A percentile compares a stretch with the other conserved stretches of the same genome.
Evolutionary conservation across 148 eudicot genomes (phyloP).

Genomic region (Polygonum aviculare): DNA sequence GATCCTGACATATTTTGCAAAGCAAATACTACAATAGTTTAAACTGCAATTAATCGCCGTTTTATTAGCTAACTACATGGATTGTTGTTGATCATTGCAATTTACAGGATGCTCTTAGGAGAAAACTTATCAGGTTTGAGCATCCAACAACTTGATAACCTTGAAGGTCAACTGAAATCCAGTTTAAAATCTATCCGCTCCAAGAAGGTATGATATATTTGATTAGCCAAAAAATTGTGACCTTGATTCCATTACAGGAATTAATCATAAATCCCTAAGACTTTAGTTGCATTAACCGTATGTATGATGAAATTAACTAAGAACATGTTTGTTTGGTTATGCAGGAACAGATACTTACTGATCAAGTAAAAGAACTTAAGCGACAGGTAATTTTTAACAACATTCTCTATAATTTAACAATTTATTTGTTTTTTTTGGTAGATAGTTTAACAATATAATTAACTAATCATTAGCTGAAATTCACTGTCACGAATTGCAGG

Average conservation of each 20-base stretch:
- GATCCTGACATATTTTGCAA: no score
- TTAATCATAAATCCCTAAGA: no score
- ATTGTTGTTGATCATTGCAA: background rate
- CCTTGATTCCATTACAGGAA: no score
- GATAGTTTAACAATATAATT: no score
- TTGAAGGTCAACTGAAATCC: slow-evolving; percentile 64
- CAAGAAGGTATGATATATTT: slow-evolving; percentile 46
- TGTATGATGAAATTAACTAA: no score
- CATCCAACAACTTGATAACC: slow-evolving; percentile 51
- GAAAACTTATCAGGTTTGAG: slow-evolving; percentile 73
- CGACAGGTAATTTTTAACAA: background rate
- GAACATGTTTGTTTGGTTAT: slow-evolving; percentile 8
- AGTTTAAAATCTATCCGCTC: slow-evolving; percentile 50
- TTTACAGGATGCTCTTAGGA: slow-evolving; percentile 72
- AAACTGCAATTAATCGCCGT: no score
- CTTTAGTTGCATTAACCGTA: no score
- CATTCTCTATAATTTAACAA: no score
- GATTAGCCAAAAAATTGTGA: background rate
- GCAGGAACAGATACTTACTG: slow-evolving; percentile 61
- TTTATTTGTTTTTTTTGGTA: no score
- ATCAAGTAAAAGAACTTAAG: slow-evolving; percentile 51
- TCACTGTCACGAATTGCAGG: slow-evolving; percentile 31
- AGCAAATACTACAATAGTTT: no score
- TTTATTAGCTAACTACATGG: no score
- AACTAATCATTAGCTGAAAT: background rate